Percentiles rank a stretch among this genome's conserved stretches.
phyloP scores from a whole-genome alignment of 371 early-diverging fungal species.

The Mucor plumbeus region DNA sequence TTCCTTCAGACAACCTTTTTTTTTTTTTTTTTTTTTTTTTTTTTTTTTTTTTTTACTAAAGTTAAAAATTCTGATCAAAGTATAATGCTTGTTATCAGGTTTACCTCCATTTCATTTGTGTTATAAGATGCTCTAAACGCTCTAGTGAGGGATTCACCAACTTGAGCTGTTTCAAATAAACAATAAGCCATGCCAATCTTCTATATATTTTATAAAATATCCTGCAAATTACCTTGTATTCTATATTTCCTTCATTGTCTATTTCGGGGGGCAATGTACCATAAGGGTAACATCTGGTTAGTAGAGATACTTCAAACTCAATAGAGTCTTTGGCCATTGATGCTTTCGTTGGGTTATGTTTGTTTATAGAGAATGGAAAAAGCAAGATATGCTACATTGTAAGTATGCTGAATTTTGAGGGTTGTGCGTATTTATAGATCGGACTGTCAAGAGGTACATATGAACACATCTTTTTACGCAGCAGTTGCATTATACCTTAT shows the following conservation, averaged over 20 bases:
- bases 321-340: conserved; percentile 20
- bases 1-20: conserved; percentile 79
- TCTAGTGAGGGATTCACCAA: conserved; percentile 74
- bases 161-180: conserved; percentile 60
- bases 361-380: not conserved
- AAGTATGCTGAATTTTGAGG: not conserved
- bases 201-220: not conserved
- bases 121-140: conserved; percentile 85
- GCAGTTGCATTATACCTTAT: not conserved
- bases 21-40: conserved; percentile 16
- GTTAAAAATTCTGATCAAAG: too few relatives aligned
- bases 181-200: too few relatives aligned
- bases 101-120: conserved; percentile 90
- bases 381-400: not conserved
- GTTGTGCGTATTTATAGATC: not conserved
- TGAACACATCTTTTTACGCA: too few relatives aligned
- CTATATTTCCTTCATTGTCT: conserved; percentile 86
- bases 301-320: conserved; percentile 12
- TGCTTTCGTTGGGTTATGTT: too few relatives aligned
- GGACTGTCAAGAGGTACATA: not conserved
- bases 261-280: conserved; percentile 79
- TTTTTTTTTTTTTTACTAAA: conserved; percentile 11
- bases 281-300: conserved; percentile 21
- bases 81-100: too few relatives aligned
- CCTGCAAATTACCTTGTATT: conserved; percentile 72